phyloP scores from a whole-genome alignment of 169 alveolate species.

The Eimeria tenella region DNA sequence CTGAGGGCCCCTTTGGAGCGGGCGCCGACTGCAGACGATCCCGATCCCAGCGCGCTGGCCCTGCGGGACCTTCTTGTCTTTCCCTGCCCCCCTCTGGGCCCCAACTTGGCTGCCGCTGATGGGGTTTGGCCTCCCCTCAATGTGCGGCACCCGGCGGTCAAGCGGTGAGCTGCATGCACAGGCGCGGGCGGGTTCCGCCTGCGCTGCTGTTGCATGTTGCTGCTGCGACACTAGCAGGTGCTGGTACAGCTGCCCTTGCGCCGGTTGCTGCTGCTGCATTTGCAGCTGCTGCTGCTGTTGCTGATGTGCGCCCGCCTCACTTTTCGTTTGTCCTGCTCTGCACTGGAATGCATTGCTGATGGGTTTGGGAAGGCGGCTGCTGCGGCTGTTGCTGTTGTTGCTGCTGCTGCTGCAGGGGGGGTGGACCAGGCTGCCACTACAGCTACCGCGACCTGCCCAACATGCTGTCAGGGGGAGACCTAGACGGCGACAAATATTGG shows the following conservation, averaged over 20 bases:
- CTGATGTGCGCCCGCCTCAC: not conserved
- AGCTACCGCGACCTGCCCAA: slow-evolving; percentile 85
- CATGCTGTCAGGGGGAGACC: slow-evolving; percentile 88
- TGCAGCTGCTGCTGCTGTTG: not conserved
- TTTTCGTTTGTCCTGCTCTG: no score
- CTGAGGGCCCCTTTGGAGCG: not conserved
- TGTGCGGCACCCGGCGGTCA: not conserved
- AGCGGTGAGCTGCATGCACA: not conserved
- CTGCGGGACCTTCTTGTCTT: slow-evolving; percentile 86
- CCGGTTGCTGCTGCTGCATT: not conserved
- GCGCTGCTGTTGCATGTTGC: not conserved
- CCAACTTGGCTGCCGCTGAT: not conserved
- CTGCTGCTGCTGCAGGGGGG: not conserved
- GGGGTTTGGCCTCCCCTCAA: slow-evolving; percentile 10
- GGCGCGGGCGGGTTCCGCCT: not conserved
- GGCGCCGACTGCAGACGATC: not conserved
- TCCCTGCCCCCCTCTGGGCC: slow-evolving; percentile 68
- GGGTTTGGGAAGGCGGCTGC: not conserved
- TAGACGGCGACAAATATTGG: slow-evolving; percentile 91
- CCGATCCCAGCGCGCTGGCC: slow-evolving; percentile 81
- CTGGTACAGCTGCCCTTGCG: not conserved
- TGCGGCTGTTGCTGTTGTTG: not conserved
- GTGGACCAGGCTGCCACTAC: slow-evolving; percentile 33
- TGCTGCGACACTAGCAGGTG: not conserved
- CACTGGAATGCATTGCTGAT: not conserved